Evolutionary conservation across 2,329 filamentous ascomycete species (phyloP).

Genomic region (Pseudocercospora pini-densiflorae): DNA sequence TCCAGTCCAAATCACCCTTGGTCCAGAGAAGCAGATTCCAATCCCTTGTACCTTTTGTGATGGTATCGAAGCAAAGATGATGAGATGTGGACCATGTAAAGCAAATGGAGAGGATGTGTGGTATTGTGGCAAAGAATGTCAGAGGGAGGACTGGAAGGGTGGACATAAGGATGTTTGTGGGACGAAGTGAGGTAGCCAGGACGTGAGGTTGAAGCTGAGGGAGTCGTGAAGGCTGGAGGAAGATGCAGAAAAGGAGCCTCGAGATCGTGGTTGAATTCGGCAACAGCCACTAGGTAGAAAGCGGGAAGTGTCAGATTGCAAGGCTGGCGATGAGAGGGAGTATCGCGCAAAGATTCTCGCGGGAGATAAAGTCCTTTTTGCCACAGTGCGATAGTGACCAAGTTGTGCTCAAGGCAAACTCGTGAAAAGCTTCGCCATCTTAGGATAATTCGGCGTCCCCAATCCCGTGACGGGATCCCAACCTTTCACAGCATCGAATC

Average conservation of each 20-base stretch:
- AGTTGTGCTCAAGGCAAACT: constrained; percentile 20
- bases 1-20: background rate
- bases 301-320: too few species aligned
- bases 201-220: background rate
- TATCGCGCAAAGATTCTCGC: too few species aligned
- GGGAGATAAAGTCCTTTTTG: too few species aligned
- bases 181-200: background rate
- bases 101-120: background rate
- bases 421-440: constrained; percentile 33
- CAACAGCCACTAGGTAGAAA: too few species aligned
- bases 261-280: too few species aligned
- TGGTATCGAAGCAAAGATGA: background rate
- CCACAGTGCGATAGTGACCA: too few species aligned
- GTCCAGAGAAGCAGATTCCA: background rate
- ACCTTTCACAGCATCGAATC: constrained; percentile 17
- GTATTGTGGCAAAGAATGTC: constrained; percentile 9
- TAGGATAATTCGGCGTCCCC: constrained; percentile 36
- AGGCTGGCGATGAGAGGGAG: too few species aligned
- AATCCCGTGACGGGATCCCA: constrained; percentile 38
- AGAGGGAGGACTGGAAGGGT: background rate
- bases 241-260: too few species aligned
- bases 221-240: background rate
- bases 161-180: constrained; percentile 3
- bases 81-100: background rate
- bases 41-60: background rate